Conservation (phyloP, 2,329 filamentous ascomycete genomes). For the Dactylella cylindrospora region DNA sequence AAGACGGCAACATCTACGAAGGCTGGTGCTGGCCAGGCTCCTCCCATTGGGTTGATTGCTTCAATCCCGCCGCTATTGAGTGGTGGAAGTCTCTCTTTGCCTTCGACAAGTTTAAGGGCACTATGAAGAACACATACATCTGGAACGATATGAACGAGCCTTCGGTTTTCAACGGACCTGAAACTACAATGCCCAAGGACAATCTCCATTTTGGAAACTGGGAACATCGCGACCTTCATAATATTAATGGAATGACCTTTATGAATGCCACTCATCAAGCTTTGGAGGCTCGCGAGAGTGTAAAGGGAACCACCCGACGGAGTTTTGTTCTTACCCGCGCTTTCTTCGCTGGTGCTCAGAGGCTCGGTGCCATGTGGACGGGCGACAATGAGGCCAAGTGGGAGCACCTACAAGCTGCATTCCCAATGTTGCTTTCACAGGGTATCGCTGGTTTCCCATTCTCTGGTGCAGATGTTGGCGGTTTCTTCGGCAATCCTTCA, state of each 20-base stretch:
- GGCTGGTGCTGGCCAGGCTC: constrained; percentile 99
- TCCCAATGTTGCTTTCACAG: constrained; percentile 92
- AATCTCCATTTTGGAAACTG: constrained; percentile 87
- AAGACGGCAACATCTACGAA: constrained; percentile 84
- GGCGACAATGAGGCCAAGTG: constrained; percentile 94
- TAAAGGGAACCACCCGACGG: constrained; percentile 76
- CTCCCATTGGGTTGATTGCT: constrained; percentile 93
- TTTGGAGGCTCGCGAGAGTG: constrained; percentile 70
- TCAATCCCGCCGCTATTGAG: constrained; percentile 83
- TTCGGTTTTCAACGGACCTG: constrained; percentile 96
- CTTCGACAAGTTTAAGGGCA: constrained; percentile 84
- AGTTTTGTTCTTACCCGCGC: constrained; percentile 92
- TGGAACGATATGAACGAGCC: constrained; percentile 99
- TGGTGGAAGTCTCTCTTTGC: constrained; percentile 93
- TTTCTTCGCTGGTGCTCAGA: constrained; percentile 88
- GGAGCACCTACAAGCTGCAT: constrained; percentile 82
- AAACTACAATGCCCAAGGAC: constrained; percentile 98
- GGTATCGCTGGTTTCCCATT: constrained; percentile 93
- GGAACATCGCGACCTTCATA: constrained; percentile 97
- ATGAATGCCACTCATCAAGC: constrained; percentile 91
- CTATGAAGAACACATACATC: constrained; percentile 81
- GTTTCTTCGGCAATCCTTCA: constrained; percentile 95
- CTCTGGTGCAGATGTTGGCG: constrained; percentile 90
- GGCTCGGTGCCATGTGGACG: constrained; percentile 95
- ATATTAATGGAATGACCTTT: constrained; percentile 91